Percentiles rank a stretch among this genome's conserved stretches.
These are phyloP conservation scores for Cardiospermum halicacabum DNA, from an alignment of 345 rosid genomes.

Conservation along the genomic window DNA sequence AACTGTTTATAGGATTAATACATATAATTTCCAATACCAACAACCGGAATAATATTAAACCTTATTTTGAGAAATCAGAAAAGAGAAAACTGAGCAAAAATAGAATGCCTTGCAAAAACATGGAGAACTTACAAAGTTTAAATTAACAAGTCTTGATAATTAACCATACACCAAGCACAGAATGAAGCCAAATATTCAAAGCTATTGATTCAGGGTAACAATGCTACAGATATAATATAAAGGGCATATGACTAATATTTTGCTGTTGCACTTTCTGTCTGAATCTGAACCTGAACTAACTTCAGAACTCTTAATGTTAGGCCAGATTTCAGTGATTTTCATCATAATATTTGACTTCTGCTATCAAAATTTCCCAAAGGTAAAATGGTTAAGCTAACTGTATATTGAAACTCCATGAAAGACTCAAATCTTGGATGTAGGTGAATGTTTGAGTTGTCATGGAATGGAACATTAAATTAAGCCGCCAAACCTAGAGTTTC, in stretches of 20 bases:
- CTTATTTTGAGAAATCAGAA: not conserved
- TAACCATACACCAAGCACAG: not conserved
- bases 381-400: not conserved
- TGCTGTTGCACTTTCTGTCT: not conserved
- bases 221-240: not conserved
- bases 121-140: not conserved
- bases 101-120: not conserved
- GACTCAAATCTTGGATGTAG: not conserved
- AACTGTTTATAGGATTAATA: constrained; percentile 44
- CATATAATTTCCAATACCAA: not conserved
- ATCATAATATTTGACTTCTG: not conserved
- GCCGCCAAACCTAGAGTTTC: constrained; percentile 1
- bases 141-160: not conserved
- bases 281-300: too few relatives aligned
- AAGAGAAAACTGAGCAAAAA: not conserved
- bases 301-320: not conserved
- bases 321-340: not conserved
- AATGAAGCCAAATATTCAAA: not conserved
- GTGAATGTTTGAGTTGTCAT: not conserved
- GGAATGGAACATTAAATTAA: not conserved
- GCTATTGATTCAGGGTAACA: not conserved
- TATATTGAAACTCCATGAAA: not conserved
- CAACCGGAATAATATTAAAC: constrained; percentile 4
- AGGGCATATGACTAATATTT: not conserved
- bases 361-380: not conserved